Conservation (phyloP, 495 filamentous ascomycete species). For the Hamigera avellanea region DNA sequence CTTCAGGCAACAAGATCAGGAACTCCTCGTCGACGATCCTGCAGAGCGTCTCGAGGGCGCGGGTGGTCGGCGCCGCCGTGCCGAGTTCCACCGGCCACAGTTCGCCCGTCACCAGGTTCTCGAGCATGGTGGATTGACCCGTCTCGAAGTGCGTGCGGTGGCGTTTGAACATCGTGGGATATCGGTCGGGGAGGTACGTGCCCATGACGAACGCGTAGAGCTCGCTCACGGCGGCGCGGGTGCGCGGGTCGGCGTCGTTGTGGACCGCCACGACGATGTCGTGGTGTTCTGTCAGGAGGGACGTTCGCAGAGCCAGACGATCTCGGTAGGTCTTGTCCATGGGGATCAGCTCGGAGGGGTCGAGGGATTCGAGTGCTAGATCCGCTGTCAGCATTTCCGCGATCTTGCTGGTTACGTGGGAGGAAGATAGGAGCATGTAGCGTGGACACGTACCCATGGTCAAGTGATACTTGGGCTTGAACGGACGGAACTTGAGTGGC, state of each 20-base stretch:
- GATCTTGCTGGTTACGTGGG: no score
- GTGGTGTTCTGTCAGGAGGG: conserved; percentile 36
- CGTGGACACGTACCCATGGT: conserved; percentile 49
- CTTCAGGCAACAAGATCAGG: conserved; percentile 53
- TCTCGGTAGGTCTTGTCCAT: conserved; percentile 56
- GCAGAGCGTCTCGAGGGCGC: conserved; percentile 10
- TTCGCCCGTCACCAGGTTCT: conserved; percentile 34
- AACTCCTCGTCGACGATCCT: conserved; percentile 64
- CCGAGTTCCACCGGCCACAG: conserved; percentile 25
- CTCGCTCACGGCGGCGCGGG: conserved; percentile 43
- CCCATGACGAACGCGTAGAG: conserved; percentile 52
- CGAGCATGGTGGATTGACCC: conserved; percentile 13
- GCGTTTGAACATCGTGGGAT: conserved; percentile 49
- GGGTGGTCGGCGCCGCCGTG: conserved; percentile 9
- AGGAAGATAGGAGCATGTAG: no score
- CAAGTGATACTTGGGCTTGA: conserved; percentile 60
- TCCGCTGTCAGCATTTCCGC: no score
- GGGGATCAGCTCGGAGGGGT: conserved; percentile 49
- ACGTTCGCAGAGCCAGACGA: conserved; percentile 41
- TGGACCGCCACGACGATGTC: conserved; percentile 32
- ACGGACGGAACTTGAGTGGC: conserved; percentile 52
- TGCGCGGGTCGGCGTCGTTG: conserved; percentile 25
- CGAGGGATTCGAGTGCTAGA: conserved; percentile 38
- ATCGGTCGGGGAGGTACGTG: conserved; percentile 54
- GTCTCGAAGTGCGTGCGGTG: conserved; percentile 11